Base-by-base conservation (phyloP, 306 rosid genomes). In the Crotalaria pallida region DNA sequence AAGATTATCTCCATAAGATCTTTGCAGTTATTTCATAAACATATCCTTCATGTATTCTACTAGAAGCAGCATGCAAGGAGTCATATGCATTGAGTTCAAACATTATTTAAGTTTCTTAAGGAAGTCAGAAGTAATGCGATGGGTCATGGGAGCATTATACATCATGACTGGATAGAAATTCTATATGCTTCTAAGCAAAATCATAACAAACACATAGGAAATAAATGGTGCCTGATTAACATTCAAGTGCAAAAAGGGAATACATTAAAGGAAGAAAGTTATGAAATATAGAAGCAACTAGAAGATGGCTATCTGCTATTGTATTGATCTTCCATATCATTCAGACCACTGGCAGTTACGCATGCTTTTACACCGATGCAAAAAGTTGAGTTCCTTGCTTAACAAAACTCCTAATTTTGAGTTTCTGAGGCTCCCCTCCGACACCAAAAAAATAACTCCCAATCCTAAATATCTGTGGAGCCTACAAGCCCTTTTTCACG, bases 401-500 rank as follows among this genome's bases (percentile, higher is more conserved):
- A 13, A 45, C 6, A 45, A 45, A 43, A 43, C 34, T 29, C 6
- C 34, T 29, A 5, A 45, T 51, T 80, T n/a, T n/a, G n/a, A n/a
- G n/a, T n/a, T n/a, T n/a, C n/a, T n/a, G n/a, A n/a, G n/a, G n/a
- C n/a, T n/a, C n/a, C n/a, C n/a, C n/a, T n/a, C n/a, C n/a, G n/a
- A n/a, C n/a, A n/a, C n/a, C n/a, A n/a, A n/a, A n/a, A n/a, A n/a
- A n/a, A n/a, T n/a, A n/a, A n/a, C n/a, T n/a, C n/a, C n/a, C n/a
- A n/a, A n/a, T 41, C 85, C 84, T 57, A 3, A 6, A 41, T 71
- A 10, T 49, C 47, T 40, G 27, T 73, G 43, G n/a, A n/a, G 53
- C 44, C 68, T 66, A 7, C 2, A 62, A 72, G 69, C 18, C 51
- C 44, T 26, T 72, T 62, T 40, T 27, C 21, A 21, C 45, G 68